Percentiles rank a stretch among this genome's conserved stretches.
Evolutionary conservation across 2,329 filamentous ascomycete genomes (phyloP).

Genomic region (Beauveria rudraprayagi): DNA sequence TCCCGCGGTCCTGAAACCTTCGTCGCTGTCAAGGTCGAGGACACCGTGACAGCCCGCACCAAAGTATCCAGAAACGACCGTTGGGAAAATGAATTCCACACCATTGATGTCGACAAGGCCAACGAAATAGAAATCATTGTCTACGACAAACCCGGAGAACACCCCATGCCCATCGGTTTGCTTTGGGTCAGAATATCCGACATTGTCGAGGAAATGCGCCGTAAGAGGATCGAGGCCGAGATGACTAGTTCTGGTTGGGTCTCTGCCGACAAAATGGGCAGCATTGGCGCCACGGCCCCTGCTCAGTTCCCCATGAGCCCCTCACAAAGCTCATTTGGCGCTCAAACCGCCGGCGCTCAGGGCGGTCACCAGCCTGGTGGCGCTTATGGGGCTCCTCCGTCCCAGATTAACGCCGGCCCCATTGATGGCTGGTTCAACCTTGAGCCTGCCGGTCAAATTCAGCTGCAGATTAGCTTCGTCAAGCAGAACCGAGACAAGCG

Average conservation of each 20-base stretch:
- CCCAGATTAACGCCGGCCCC: slow-evolving; percentile 47
- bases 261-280: slow-evolving; percentile 89
- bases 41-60: slow-evolving; percentile 82
- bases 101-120: slow-evolving; percentile 91
- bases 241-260: slow-evolving; percentile 95
- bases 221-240: slow-evolving; percentile 94
- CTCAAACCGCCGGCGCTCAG: slow-evolving; percentile 20
- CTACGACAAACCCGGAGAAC: slow-evolving; percentile 89
- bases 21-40: slow-evolving; percentile 93
- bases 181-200: slow-evolving; percentile 96
- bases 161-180: slow-evolving; percentile 86
- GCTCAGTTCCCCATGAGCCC: slow-evolving; percentile 53
- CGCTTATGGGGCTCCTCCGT: slow-evolving; percentile 33
- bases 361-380: slow-evolving; percentile 19
- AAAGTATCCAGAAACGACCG: slow-evolving; percentile 76
- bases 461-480: slow-evolving; percentile 82
- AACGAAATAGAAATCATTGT: slow-evolving; percentile 98
- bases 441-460: slow-evolving; percentile 87
- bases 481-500: slow-evolving; percentile 82
- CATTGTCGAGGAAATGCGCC: slow-evolving; percentile 93
- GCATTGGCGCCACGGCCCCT: slow-evolving; percentile 35
- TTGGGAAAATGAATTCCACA: slow-evolving; percentile 88
- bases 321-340: slow-evolving; percentile 34
- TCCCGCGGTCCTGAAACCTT: slow-evolving; percentile 89
- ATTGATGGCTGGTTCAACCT: slow-evolving; percentile 97